These are phyloP conservation scores for Cystofilobasidium ferigula DNA, from an alignment of 768 basidiomycete genomes.

Conservation along the genomic window DNA sequence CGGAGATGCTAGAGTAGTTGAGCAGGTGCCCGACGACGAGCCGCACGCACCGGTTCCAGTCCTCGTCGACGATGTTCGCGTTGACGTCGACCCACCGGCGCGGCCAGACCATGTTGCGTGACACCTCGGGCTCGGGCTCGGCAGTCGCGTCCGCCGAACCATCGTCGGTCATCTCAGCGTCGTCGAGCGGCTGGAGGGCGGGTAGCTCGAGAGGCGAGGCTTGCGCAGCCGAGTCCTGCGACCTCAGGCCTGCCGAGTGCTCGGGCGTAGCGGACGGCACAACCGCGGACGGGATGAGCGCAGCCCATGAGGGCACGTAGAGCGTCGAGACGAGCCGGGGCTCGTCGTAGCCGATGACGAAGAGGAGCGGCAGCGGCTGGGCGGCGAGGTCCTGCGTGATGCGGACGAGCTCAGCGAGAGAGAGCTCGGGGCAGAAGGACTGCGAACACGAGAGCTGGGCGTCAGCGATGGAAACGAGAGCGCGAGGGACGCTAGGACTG, in stretches of 20 bases:
- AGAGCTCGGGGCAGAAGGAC: neutral
- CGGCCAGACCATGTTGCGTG: conserved; percentile 16
- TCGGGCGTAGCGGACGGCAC: too few relatives aligned
- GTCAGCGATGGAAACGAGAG: neutral
- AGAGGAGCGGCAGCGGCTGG: conserved; percentile 16
- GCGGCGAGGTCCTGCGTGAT: neutral
- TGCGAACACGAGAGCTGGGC: neutral
- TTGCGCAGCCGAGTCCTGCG: too few relatives aligned
- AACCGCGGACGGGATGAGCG: neutral
- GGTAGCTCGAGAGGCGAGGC: too few relatives aligned
- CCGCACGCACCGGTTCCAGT: conserved; percentile 8
- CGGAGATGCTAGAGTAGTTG: conserved; percentile 7
- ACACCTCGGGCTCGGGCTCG: too few relatives aligned
- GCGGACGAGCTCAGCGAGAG: neutral
- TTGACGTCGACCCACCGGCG: conserved; percentile 17
- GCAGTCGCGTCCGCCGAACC: too few relatives aligned
- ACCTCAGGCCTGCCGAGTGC: too few relatives aligned
- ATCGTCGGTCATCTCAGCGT: too few relatives aligned
- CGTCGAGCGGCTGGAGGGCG: too few relatives aligned
- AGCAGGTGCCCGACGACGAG: conserved; percentile 15
- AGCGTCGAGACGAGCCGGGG: conserved; percentile 17
- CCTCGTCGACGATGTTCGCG: neutral
- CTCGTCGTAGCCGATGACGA: conserved; percentile 18
- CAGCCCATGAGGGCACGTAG: neutral
- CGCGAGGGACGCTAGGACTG: neutral